Conservation (phyloP, 495 filamentous ascomycete species). For the Aspergillus sparsus region DNA sequence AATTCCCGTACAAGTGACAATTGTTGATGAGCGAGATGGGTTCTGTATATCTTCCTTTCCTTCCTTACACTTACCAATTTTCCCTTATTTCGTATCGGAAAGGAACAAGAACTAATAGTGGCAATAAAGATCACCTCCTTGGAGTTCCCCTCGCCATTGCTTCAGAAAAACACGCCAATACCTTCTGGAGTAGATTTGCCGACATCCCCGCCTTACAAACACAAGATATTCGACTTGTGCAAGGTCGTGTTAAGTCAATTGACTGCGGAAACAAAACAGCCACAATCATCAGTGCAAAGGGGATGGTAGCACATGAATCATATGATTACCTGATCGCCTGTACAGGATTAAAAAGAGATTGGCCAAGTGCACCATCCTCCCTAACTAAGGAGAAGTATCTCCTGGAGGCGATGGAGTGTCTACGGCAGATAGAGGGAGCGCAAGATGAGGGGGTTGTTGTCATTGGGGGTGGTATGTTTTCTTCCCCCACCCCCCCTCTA, state of each 20-base stretch:
- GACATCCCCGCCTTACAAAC: constrained; percentile 59
- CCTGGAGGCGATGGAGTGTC: constrained; percentile 44
- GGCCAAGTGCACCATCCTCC: constrained; percentile 63
- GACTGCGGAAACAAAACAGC: constrained; percentile 55
- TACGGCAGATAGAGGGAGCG: constrained; percentile 27
- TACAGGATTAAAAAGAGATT: constrained; percentile 60
- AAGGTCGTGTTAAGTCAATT: constrained; percentile 56
- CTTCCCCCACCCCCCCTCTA: constrained; percentile 8
- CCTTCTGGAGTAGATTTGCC: constrained; percentile 62
- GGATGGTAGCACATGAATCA: constrained; percentile 27
- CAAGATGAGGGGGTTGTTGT: constrained; percentile 53
- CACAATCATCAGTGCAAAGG: constrained; percentile 33
- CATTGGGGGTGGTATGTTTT: constrained; percentile 50
- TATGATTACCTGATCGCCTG: constrained; percentile 69
- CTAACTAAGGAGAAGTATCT: constrained; percentile 55
- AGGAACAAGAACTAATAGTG: constrained; percentile 1
- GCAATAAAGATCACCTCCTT: constrained; percentile 57
- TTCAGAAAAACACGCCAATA: constrained; percentile 52
- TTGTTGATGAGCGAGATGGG: constrained; percentile 71
- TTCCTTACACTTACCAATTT: background rate
- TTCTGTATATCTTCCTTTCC: constrained; percentile 52
- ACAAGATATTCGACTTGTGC: constrained; percentile 53
- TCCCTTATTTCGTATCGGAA: background rate
- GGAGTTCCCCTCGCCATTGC: constrained; percentile 64
- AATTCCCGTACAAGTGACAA: constrained; percentile 60